Conservation (phyloP, 2,329 filamentous ascomycete species). For the Aspergillus terreus region DNA sequence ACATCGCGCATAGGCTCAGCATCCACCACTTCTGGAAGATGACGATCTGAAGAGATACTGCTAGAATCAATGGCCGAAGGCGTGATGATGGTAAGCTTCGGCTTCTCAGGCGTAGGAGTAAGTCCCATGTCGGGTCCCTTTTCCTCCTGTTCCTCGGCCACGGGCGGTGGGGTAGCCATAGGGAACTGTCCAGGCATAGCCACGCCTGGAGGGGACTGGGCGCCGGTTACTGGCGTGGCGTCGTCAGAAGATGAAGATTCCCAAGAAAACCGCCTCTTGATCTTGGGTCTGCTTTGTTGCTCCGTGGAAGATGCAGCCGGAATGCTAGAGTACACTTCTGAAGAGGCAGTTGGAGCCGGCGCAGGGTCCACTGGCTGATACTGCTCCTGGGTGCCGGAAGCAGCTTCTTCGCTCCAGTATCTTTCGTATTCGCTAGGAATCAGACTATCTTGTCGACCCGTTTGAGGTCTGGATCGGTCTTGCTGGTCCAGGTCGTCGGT, state of each 20-base stretch:
- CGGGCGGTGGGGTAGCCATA: slow-evolving; percentile 1
- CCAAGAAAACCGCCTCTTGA: slow-evolving; percentile 44
- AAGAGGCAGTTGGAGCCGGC: slow-evolving; percentile 7
- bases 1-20: slow-evolving; percentile 7
- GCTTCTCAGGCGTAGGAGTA: slow-evolving; percentile 19
- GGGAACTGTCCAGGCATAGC: slow-evolving; percentile 20
- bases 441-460: slow-evolving; percentile 24
- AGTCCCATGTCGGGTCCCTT: neutral
- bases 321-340: slow-evolving; percentile 13
- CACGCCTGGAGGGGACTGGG: slow-evolving; percentile 12
- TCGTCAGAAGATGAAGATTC: slow-evolving; percentile 29
- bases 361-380: slow-evolving; percentile 10
- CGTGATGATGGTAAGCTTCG: slow-evolving; percentile 29
- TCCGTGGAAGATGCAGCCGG: slow-evolving; percentile 8
- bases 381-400: slow-evolving; percentile 15
- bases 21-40: slow-evolving; percentile 12
- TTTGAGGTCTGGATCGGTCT: slow-evolving; percentile 15
- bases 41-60: slow-evolving; percentile 12
- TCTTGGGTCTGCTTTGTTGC: slow-evolving; percentile 18
- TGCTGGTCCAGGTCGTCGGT: slow-evolving; percentile 24
- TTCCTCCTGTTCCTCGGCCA: slow-evolving; percentile 5
- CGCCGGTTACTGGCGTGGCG: slow-evolving; percentile 11
- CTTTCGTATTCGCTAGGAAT: slow-evolving; percentile 37
- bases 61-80: slow-evolving; percentile 16
- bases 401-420: slow-evolving; percentile 31